Evolutionary conservation across 495 filamentous ascomycete genomes (phyloP), one percentile per base, ranked within the genome.

Genomic region (Hypoxylon fuscum): DNA sequence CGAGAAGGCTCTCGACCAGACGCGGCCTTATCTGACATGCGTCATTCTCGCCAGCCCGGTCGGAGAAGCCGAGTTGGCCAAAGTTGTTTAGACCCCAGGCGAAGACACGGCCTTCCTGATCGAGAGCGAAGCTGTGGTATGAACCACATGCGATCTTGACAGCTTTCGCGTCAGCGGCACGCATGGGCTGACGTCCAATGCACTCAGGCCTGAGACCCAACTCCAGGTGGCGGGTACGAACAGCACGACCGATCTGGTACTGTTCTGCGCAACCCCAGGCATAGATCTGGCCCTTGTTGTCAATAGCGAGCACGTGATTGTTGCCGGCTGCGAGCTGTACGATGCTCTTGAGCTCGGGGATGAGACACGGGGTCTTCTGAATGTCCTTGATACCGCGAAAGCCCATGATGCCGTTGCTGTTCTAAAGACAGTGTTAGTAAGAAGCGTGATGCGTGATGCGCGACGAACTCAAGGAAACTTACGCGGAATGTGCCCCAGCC

Each of bases 11-110:
- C 6, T 59, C 50, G 38, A 78, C 61, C 14, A 70, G 46, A 14
- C 64, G 63, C 32, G 75, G 75, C 44, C 66, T 71, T 22, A 73
- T 61, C 43, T 75, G 47, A 50, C 66, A 66, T 17, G 88, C 90
- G 40, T 85, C 86, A 22, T 77, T 72, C 2, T 79, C 80, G 50
- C 91, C 91, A 31, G 87, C 91, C 35, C 83, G 82, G 12, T 85
- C 81, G 7, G 79, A 77, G 55, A 90, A 80, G 50, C 88, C 93
- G 7, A 72, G 88, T 73, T 94, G 87, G 42, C 88, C 90, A 69
- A 89, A 96, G 71, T 87, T 91, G 77, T 97, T 98, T 31, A 92
- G 75, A 5, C 93, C 94, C 92, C 93, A 98, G 17, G 87, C 80
- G 74, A 84, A 94, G 54, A 95, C 87, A 25, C 87, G 81, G 29